Evolutionary conservation across 2,329 filamentous ascomycete species (phyloP).

Genomic region (Calonectria pauciramosa): DNA sequence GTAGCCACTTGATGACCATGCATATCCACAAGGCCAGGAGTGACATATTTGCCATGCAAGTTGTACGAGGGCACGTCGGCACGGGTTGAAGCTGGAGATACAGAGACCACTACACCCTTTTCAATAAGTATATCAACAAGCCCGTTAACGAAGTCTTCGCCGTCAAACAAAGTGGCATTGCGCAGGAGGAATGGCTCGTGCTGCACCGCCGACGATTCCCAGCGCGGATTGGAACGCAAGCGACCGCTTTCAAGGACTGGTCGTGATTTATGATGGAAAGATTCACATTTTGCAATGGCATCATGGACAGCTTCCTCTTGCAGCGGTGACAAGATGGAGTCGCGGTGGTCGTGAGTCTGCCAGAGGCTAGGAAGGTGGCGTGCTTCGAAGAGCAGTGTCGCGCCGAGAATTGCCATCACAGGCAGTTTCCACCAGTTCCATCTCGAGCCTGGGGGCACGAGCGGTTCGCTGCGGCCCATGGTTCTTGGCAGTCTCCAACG

Average conservation of each 20-base stretch:
- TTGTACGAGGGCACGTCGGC: not conserved
- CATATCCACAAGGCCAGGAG: constrained; percentile 61
- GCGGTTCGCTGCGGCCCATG: not conserved
- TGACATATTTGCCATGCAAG: constrained; percentile 33
- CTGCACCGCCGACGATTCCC: not conserved
- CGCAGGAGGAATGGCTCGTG: not conserved
- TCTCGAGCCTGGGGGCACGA: not conserved
- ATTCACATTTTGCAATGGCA: not conserved
- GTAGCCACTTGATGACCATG: constrained; percentile 58
- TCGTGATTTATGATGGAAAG: not conserved
- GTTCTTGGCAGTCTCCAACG: not conserved
- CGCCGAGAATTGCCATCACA: not conserved
- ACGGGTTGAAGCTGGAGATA: not conserved
- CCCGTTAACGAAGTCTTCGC: not conserved
- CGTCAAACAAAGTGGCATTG: not conserved
- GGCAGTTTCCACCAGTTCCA: not conserved
- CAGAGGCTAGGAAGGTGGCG: not conserved
- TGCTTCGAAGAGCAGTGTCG: not conserved
- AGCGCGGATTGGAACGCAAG: not conserved
- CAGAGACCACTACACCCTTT: not conserved
- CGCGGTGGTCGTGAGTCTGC: not conserved
- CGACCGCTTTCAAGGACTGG: not conserved
- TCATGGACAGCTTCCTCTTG: not conserved
- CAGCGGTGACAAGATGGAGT: not conserved
- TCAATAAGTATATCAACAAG: not conserved